Evolutionary conservation across 2,329 filamentous ascomycete genomes (phyloP).

Genomic region (Phaeosphaeria sp.): DNA sequence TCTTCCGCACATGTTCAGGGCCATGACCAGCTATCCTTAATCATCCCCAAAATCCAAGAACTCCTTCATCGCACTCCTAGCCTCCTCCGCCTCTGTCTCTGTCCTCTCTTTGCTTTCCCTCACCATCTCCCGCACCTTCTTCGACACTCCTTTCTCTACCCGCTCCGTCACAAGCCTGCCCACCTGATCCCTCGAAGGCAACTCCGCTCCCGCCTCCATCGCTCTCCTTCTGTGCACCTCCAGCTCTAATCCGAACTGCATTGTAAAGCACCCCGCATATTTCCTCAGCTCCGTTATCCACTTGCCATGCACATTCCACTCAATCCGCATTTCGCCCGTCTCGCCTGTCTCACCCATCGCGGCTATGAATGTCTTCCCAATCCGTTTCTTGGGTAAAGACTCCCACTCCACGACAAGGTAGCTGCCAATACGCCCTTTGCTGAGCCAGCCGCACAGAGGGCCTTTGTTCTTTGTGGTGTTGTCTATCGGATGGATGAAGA

Average conservation of each 20-base stretch:
- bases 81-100: no score
- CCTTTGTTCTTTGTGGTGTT: neutral
- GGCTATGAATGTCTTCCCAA: neutral
- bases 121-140: neutral
- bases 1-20: no score
- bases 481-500: neutral
- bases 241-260: neutral
- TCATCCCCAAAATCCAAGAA: neutral
- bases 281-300: neutral
- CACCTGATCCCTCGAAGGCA: neutral
- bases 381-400: neutral
- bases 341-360: no score
- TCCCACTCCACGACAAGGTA: neutral
- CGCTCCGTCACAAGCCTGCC: no score
- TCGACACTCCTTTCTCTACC: neutral
- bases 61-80: neutral
- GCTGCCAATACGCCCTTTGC: neutral
- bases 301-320: neutral
- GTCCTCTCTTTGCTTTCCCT: neutral
- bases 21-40: no score
- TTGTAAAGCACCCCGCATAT: neutral
- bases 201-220: neutral
- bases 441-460: neutral
- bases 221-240: neutral
- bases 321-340: neutral